Evolutionary conservation across 73 alveolate genomes (phyloP), one percentile per base, ranked within the genome.

Genomic region (Durusdinium trenchii): DNA sequence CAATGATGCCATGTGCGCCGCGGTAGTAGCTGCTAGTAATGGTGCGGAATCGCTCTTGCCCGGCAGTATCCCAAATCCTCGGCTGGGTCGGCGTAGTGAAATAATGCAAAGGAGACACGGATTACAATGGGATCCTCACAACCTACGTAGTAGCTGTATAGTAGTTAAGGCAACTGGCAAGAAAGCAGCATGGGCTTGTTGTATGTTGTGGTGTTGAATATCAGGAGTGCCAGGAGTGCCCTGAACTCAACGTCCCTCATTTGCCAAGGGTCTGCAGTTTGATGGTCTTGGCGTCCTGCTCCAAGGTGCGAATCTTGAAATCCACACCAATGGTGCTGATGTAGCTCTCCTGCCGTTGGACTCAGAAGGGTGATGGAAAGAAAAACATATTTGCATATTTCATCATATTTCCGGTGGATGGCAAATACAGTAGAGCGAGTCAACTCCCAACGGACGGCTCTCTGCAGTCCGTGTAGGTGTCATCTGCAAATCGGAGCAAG

Each of bases 61-160:
- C 99, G 60, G 99, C 99, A 3, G 99, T 99, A 94, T 99, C 99
- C 99, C 99, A 99, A 85, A 81, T 98, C 94, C 79, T 75, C 14
- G 46, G 89, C 81, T 46, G 45, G 81, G 20, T 42, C 18, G 20
- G 43, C 12, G 10, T 64, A 35, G 6, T 40, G 40, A 6, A 40
- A 40, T 12, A 9, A 64, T 12, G 79, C 40, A n/a, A n/a, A n/a
- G n/a, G n/a, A n/a, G n/a, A n/a, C n/a, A n/a, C n/a, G n/a, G n/a
- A n/a, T n/a, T n/a, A n/a, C n/a, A n/a, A n/a, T n/a, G n/a, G n/a
- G n/a, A n/a, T n/a, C n/a, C n/a, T n/a, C n/a, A n/a, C n/a, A n/a
- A n/a, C n/a, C n/a, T n/a, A n/a, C n/a, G n/a, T n/a, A n/a, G n/a
- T n/a, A n/a, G n/a, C n/a, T n/a, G n/a, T n/a, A n/a, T n/a, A n/a